These are phyloP conservation scores for Kazachstania viticola DNA, from an alignment of 805 yeast genomes.

Conservation along the genomic window DNA sequence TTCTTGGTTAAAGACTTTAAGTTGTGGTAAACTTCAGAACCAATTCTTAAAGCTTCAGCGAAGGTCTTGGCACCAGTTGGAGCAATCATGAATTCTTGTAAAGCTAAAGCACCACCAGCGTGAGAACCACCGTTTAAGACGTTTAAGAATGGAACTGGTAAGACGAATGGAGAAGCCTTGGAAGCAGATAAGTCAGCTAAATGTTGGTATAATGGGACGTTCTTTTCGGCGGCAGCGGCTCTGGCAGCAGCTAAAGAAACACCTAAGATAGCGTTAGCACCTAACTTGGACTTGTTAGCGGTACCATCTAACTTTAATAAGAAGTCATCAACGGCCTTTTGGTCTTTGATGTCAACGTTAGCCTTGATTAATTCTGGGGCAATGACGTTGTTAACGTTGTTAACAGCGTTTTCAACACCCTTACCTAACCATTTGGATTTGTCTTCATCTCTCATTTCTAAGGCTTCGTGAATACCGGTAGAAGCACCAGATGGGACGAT, in stretches of 20 bases:
- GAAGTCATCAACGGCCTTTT: conserved; percentile 78
- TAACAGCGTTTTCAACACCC: conserved; percentile 96
- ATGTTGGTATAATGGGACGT: conserved; percentile 88
- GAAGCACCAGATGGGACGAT: conserved; percentile 99
- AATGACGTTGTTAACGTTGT: conserved; percentile 87
- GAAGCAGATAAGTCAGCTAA: conserved; percentile 66
- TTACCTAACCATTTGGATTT: conserved; percentile 96
- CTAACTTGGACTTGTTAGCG: conserved; percentile 91
- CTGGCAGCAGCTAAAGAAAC: conserved; percentile 94
- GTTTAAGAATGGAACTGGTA: conserved; percentile 99
- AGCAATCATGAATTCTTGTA: conserved; percentile 99
- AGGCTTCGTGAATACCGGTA: conserved; percentile 97
- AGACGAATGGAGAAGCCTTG: conserved; percentile 70
- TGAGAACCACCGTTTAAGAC: conserved; percentile 99
- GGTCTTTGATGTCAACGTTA: conserved; percentile 75
- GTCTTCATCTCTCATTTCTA: conserved; percentile 97
- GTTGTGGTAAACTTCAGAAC: conserved; percentile 96
- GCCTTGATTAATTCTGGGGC: conserved; percentile 88
- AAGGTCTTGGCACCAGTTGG: conserved; percentile 86
- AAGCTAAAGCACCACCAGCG: conserved; percentile 98
- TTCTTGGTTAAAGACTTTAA: conserved; percentile 87
- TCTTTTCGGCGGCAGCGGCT: conserved; percentile 96
- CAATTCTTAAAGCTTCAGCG: conserved; percentile 93
- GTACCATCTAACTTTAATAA: conserved; percentile 86
- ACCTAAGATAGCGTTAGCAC: conserved; percentile 98